Conservation (phyloP, 1,284 basidiomycete species). For the Rhizoctonia solani region DNA sequence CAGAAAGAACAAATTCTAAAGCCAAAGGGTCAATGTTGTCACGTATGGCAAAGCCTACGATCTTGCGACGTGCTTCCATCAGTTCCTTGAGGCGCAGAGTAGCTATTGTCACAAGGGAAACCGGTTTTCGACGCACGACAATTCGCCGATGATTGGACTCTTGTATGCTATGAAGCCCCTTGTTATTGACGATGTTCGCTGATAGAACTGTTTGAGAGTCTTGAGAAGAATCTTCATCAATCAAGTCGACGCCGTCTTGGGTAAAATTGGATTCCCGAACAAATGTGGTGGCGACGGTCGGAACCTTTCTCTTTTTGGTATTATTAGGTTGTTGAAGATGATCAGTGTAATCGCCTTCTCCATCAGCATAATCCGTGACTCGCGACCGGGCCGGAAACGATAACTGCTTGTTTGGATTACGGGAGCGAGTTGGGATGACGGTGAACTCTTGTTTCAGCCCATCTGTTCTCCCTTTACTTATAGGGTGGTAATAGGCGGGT, state of each 20-base stretch:
- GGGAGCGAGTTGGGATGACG: not conserved
- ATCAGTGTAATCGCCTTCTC: conserved; percentile 63
- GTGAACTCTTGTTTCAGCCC: conserved; percentile 13
- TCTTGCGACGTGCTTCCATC: conserved; percentile 65
- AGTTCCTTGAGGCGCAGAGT: conserved; percentile 75
- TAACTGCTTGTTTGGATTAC: not conserved
- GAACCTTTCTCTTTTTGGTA: conserved; percentile 83
- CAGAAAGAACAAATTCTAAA: conserved; percentile 73
- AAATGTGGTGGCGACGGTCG: conserved; percentile 46
- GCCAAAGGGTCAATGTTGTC: conserved; percentile 61
- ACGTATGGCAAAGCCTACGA: conserved; percentile 66
- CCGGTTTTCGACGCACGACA: conserved; percentile 46
- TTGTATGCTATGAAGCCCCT: not conserved
- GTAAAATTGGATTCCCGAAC: not conserved
- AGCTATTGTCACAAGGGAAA: conserved; percentile 63
- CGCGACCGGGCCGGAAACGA: conserved; percentile 41
- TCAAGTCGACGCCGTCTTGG: not conserved
- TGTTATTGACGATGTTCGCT: not conserved
- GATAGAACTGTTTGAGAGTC: not conserved
- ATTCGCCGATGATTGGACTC: not conserved
- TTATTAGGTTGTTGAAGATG: conserved; percentile 75
- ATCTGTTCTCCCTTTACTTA: conserved; percentile 26
- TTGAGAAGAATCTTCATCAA: not conserved
- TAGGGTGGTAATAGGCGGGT: conserved; percentile 2
- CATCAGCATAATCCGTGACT: conserved; percentile 52